Evolutionary conservation across 2,329 filamentous ascomycete genomes (phyloP).

Genomic region (Septoria linicola): DNA sequence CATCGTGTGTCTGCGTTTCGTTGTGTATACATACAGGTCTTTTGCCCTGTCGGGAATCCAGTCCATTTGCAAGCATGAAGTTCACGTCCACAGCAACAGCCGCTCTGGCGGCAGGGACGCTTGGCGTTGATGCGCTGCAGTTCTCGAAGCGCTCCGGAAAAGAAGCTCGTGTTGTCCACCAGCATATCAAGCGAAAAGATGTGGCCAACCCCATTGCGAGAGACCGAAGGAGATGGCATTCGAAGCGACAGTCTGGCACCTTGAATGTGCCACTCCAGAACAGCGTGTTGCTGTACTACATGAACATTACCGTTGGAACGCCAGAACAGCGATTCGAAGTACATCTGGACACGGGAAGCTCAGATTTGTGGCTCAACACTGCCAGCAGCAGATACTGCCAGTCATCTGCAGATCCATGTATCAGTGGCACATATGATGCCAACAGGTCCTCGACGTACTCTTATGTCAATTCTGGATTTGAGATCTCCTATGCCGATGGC

Average conservation of each 20-base stretch:
- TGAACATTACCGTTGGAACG: conserved; percentile 58
- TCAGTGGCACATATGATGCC: conserved; percentile 65
- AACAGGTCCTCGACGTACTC: conserved; percentile 73
- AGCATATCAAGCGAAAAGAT: conserved; percentile 52
- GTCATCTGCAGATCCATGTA: conserved; percentile 51
- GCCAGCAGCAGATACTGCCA: conserved; percentile 60
- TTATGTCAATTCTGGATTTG: conserved; percentile 72
- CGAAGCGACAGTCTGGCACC: conserved; percentile 31
- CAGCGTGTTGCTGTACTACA: conserved; percentile 59
- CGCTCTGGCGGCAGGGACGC: conserved; percentile 1
- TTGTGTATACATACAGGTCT: no score
- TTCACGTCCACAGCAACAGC: conserved; percentile 5
- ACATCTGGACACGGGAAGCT: conserved; percentile 63
- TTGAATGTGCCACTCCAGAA: conserved; percentile 52
- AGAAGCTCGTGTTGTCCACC: conserved; percentile 42
- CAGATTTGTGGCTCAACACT: conserved; percentile 67
- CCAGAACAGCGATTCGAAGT: conserved; percentile 55
- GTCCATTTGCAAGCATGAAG: conserved; percentile 3
- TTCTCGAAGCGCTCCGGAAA: conserved; percentile 2
- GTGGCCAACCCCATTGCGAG: conserved; percentile 48
- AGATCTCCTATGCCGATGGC: conserved; percentile 83
- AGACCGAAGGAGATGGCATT: conserved; percentile 46
- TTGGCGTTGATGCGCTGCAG: conserved; percentile 3
- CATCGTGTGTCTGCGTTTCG: no score
- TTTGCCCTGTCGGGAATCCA: no score